These are phyloP conservation scores for Colletotrichum sojae DNA, from an alignment of 2,329 filamentous ascomycete species.

Conservation along the genomic window DNA sequence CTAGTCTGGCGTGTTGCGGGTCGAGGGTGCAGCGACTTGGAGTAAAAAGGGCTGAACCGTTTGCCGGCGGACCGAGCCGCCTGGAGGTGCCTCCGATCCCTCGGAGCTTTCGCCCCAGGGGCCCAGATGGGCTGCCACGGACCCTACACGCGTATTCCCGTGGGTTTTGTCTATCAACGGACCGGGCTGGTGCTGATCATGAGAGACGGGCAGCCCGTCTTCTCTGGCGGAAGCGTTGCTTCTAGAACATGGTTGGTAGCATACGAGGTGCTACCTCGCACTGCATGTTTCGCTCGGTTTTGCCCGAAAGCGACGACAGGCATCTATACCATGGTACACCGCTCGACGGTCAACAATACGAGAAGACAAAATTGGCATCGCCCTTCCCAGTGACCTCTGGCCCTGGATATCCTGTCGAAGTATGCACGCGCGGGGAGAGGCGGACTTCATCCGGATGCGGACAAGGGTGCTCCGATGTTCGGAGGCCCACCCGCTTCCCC, in stretches of 20 bases:
- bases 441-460: background rate
- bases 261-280: background rate
- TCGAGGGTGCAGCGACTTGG: background rate
- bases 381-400: no score
- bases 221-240: background rate
- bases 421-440: background rate
- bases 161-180: background rate
- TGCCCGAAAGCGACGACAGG: no score
- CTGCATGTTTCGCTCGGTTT: background rate
- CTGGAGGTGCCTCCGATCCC: slow-evolving; percentile 9
- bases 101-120: slow-evolving; percentile 19
- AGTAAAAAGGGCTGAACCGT: background rate
- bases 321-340: no score
- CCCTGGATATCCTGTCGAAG: no score
- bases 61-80: slow-evolving; percentile 31
- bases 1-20: slow-evolving; percentile 22
- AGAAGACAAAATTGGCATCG: no score
- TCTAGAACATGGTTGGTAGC: background rate
- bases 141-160: background rate
- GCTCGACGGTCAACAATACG: no score
- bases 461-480: slow-evolving; percentile 24
- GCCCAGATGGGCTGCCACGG: slow-evolving; percentile 13
- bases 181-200: background rate
- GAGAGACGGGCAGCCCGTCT: background rate
- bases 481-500: slow-evolving; percentile 14